Base-by-base conservation (phyloP, 148 eudicot species). In the Arbutus unedo region DNA sequence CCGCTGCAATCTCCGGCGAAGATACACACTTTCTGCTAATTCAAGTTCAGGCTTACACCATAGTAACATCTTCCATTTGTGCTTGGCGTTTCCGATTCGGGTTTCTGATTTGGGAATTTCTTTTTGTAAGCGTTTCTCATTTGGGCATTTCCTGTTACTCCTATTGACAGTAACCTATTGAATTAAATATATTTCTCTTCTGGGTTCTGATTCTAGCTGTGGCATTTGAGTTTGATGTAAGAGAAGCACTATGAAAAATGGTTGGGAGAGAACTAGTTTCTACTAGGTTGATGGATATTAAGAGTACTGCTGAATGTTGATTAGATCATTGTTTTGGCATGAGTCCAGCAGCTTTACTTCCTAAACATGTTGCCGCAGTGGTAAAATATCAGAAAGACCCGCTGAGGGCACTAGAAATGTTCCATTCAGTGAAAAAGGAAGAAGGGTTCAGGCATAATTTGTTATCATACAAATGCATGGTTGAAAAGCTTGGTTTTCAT, bases 331-430 rank as follows among this genome's bases (percentile, higher is more conserved):
- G 77, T 82, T 50, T 59, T 85, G 90, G 76, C 77, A 95, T 96
- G 98, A 87, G 86, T 88, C 78, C 86, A 53, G 83, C 88, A 53
- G 83, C 89, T 81, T 72, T 96, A 49, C 91, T 96, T 74, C 92
- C 99, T 18, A 96, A 93, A 85, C 99, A 96, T 91, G 98, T 96
- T 85, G 91, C 91, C 16, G 91, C 98, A 6, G 97, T 96, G 23
- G 86, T 96, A 50, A 96, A 89, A 62, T 83, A 89, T 84, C 95
- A 94, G 83, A 96, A 91, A 87, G 93, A 94, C 83, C 98, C 99
- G 62, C 78, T 87, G 6, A 96, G 89, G 89, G 99, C 99, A 45
- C 95, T 96, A 47, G 89, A 94, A 82, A 91, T 92, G 78, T 96
- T 96, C 82, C 90, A 92, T 84, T 87, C 94, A 19, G 96, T 91